These are phyloP conservation scores for Codiaeum variegatum DNA, from an alignment of 441 rosid genomes.

Conservation along the genomic window DNA sequence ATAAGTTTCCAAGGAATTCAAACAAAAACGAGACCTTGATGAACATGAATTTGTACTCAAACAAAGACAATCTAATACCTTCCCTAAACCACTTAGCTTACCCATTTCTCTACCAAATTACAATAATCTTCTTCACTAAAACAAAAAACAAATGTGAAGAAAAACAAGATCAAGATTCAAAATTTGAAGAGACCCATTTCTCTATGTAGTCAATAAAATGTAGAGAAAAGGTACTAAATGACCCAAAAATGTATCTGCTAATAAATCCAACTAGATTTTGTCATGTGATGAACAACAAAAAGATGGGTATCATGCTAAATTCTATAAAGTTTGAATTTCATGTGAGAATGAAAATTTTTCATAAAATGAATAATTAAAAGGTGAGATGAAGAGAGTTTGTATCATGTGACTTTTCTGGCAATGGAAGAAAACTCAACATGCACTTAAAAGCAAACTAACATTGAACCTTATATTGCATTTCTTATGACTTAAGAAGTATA, in stretches of 20 bases:
- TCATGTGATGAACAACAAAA: conserved; percentile 27
- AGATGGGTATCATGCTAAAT: conserved; percentile 1
- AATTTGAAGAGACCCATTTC: conserved; percentile 8
- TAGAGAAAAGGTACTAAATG: background rate
- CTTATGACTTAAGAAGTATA: background rate
- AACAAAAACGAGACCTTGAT: conserved; percentile 63
- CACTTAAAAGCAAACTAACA: background rate
- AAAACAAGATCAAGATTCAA: conserved; percentile 3
- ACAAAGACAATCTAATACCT: conserved; percentile 60
- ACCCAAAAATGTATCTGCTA: background rate
- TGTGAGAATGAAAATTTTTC: conserved; percentile 13
- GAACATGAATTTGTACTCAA: conserved; percentile 36
- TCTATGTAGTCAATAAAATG: conserved; percentile 16
- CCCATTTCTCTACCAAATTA: conserved; percentile 37
- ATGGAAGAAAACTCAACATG: conserved; percentile 17
- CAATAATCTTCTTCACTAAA: background rate
- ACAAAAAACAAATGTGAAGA: conserved; percentile 7
- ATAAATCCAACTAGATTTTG: conserved; percentile 23
- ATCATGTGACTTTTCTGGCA: conserved; percentile 18
- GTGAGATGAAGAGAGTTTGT: background rate
- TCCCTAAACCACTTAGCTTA: conserved; percentile 51
- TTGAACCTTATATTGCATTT: background rate
- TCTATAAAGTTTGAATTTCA: conserved; percentile 9
- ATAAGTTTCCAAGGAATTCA: conserved; percentile 37
- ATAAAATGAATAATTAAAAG: conserved; percentile 4